These are phyloP conservation scores for Cotoneaster glaucophyllus DNA, from an alignment of 306 rosid species.

Conservation along the genomic window DNA sequence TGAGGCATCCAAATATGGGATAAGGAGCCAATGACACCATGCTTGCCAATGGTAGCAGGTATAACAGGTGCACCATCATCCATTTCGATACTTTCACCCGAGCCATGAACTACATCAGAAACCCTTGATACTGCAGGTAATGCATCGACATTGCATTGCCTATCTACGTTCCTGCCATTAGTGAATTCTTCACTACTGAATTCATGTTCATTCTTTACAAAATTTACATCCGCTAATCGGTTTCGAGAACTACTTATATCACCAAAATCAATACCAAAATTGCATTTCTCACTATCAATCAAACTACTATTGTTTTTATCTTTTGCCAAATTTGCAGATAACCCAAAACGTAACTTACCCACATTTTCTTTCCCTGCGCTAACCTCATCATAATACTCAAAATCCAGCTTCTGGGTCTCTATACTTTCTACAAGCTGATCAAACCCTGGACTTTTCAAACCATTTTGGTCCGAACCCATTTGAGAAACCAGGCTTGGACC, in stretches of 20 bases:
- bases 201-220: constrained; percentile 5
- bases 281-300: constrained; percentile 11
- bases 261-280: neutral
- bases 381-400: neutral
- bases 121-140: neutral
- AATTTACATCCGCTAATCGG: neutral
- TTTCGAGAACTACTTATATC: neutral
- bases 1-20: constrained; percentile 51
- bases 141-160: neutral
- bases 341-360: neutral
- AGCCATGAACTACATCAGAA: neutral
- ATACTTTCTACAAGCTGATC: constrained; percentile 5
- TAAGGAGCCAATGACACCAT: constrained; percentile 46
- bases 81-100: neutral
- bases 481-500: constrained; percentile 23
- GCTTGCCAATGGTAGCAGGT: constrained; percentile 42
- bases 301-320: constrained; percentile 14
- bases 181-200: neutral
- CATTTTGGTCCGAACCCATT: constrained; percentile 7
- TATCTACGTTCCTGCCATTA: neutral
- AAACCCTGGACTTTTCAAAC: constrained; percentile 1
- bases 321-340: neutral
- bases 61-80: constrained; percentile 25
- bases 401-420: constrained; percentile 18
- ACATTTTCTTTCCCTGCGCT: neutral